Percentiles rank a stretch among this genome's conserved stretches.
phyloP scores from a whole-genome alignment of 331 rosid species.

The Rhamnella rubrinervis region DNA sequence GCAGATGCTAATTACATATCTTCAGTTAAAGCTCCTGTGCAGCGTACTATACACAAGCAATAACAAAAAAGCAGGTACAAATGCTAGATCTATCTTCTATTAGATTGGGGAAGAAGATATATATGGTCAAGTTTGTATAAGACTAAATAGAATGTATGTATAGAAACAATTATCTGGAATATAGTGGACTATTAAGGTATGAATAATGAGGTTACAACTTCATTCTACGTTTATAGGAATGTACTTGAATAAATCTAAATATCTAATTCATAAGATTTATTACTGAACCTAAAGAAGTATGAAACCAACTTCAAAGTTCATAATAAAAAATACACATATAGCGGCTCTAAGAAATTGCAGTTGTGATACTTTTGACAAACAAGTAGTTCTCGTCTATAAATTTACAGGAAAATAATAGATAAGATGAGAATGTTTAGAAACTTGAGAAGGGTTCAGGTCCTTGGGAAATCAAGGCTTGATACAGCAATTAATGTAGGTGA shows the following conservation, averaged over 20 bases:
- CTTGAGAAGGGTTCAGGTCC: conserved; percentile 18
- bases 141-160: background rate
- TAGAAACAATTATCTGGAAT: background rate
- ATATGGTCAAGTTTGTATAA: background rate
- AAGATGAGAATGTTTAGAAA: conserved; percentile 21
- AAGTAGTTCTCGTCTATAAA: conserved; percentile 27
- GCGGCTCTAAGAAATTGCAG: background rate
- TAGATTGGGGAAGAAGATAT: background rate
- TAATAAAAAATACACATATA: background rate
- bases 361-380: conserved; percentile 23
- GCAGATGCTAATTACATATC: conserved; percentile 61
- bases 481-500: conserved; percentile 75
- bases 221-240: background rate
- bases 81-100: background rate
- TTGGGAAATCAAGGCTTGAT: conserved; percentile 53
- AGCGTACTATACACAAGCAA: conserved; percentile 42
- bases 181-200: background rate
- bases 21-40: conserved; percentile 74
- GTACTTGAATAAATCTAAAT: background rate
- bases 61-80: conserved; percentile 12
- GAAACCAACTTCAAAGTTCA: background rate
- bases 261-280: background rate
- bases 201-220: conserved; percentile 3
- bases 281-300: background rate
- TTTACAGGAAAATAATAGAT: conserved; percentile 29